Evolutionary conservation across 2,329 filamentous ascomycete genomes (phyloP), one percentile per base, ranked within the genome.

Genomic region (Epicoccum nigrum): DNA sequence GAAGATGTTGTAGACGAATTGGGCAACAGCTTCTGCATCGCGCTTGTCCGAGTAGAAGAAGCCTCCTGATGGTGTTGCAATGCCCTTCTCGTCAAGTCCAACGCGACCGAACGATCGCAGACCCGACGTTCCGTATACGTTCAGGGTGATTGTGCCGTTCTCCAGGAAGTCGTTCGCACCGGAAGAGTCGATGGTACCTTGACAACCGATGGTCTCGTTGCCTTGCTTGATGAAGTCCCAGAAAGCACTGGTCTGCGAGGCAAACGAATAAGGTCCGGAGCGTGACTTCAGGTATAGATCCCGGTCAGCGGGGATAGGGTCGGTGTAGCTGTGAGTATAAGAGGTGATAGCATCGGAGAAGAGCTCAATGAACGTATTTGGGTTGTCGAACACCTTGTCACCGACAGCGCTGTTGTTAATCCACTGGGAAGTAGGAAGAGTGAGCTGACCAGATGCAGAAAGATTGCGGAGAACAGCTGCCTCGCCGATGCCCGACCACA

Each of bases 61-160:
- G 16, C 73, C 73, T 2, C 58, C 56, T 33, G 73, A 69, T 0
- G 78, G 73, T 2, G 74, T 72, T 0, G 80, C 76, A 4, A 74
- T 66, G 55, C 77, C 78, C 1, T 74, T 74, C 1, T 68, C 64
- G 39, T 80, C 77, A 12, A 82, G 72, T 6, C 73, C 61, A 3
- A 82, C 79, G 4, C 72, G 70, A 1, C 81, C 80, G 1, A 73
- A 65, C 2, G 81, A 83, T 5, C 75, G 73, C 17, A 83, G 71
- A 1, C 81, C 81, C 0, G 80, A 83, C 0, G 81, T 84, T 7
- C 81, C 81, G 68, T 84, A 84, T 4, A 84, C 67, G 63, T 84
- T 84, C 16, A 84, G 71, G 0, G 81, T 83, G 43, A 84, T 79
- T 52, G 79, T 81, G 51, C 78, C 72, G 43, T 73, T 72, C 27